A percentile compares a stretch with the other conserved stretches of the same genome.
phyloP scores from a whole-genome alignment of 2,329 filamentous ascomycete genomes.

The Fusarium brachygibbosum region DNA sequence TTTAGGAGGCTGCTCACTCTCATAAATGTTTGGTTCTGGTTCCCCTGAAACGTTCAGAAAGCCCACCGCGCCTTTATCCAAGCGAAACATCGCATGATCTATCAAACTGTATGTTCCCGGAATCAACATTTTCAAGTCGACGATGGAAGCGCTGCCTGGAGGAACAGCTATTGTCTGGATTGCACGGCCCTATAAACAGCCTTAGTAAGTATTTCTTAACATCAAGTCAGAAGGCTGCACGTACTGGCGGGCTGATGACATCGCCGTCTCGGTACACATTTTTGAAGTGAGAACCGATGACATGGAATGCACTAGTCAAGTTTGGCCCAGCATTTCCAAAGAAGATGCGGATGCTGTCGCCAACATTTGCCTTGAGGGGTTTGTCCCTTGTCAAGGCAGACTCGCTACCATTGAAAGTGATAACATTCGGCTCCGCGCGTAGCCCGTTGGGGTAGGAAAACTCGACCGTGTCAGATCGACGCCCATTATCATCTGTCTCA shows the following conservation, averaged over 20 bases:
- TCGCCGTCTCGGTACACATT: slow-evolving; percentile 29
- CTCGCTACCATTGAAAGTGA: slow-evolving; percentile 22
- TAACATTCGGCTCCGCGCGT: neutral
- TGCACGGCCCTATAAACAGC: no score
- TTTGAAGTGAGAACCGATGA: slow-evolving; percentile 29
- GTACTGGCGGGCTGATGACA: slow-evolving; percentile 6
- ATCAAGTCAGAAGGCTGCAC: no score
- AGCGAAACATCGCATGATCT: slow-evolving; percentile 28
- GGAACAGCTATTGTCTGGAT: slow-evolving; percentile 30
- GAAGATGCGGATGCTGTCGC: slow-evolving; percentile 20
- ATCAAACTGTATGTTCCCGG: slow-evolving; percentile 29
- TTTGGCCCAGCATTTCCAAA: slow-evolving; percentile 35
- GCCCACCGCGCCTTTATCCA: slow-evolving; percentile 31
- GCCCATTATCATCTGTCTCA: slow-evolving; percentile 26
- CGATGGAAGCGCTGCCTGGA: slow-evolving; percentile 23
- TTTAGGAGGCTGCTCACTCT: slow-evolving; percentile 4
- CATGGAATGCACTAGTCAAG: slow-evolving; percentile 28
- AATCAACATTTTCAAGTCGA: slow-evolving; percentile 30
- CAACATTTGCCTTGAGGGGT: slow-evolving; percentile 27
- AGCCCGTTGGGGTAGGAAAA: slow-evolving; percentile 29
- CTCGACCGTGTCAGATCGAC: slow-evolving; percentile 24
- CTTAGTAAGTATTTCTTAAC: no score
- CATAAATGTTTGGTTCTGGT: neutral
- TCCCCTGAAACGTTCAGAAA: slow-evolving; percentile 1
- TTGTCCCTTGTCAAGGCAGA: slow-evolving; percentile 25